Evolutionary conservation across 164 flowering plant species (phyloP).

Genomic region (Paratinospora sagittata): DNA sequence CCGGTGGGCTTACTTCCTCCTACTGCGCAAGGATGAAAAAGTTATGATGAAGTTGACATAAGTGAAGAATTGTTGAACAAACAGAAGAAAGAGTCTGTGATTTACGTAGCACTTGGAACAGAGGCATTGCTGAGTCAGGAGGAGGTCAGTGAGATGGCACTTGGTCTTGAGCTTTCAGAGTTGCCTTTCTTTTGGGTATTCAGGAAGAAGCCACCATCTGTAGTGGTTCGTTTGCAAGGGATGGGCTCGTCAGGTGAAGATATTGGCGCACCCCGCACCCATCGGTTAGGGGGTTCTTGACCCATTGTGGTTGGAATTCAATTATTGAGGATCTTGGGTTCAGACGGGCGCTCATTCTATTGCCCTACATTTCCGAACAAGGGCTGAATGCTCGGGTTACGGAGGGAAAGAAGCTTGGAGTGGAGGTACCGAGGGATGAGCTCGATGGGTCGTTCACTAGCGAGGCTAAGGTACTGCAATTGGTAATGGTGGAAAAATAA

Average conservation of each 20-base stretch:
- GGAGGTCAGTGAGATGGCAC: slow-evolving; percentile 25
- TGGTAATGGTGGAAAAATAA: slow-evolving; percentile 20
- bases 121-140: slow-evolving; percentile 23
- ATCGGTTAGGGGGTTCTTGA: slow-evolving; percentile 36
- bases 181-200: slow-evolving; percentile 43
- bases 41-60: slow-evolving; percentile 1
- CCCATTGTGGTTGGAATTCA: slow-evolving; percentile 45
- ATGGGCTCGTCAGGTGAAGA: slow-evolving; percentile 40
- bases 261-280: slow-evolving; percentile 36
- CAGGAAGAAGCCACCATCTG: slow-evolving; percentile 10
- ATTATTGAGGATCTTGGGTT: slow-evolving; percentile 30
- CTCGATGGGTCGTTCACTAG: slow-evolving; percentile 29
- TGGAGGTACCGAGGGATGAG: slow-evolving; percentile 26
- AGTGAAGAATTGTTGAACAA: slow-evolving; percentile 17
- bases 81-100: slow-evolving; percentile 9
- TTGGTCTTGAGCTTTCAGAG: slow-evolving; percentile 25
- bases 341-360: slow-evolving; percentile 25
- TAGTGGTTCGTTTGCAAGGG: slow-evolving; percentile 23
- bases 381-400: slow-evolving; percentile 24
- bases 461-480: slow-evolving; percentile 21
- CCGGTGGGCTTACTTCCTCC: slow-evolving; percentile 30
- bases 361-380: slow-evolving; percentile 33
- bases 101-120: slow-evolving; percentile 33
- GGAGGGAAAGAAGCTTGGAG: slow-evolving; percentile 23
- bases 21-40: background rate